These are phyloP conservation scores for Fusarium domesticum DNA, from an alignment of 2,329 filamentous ascomycete species.

Conservation along the genomic window DNA sequence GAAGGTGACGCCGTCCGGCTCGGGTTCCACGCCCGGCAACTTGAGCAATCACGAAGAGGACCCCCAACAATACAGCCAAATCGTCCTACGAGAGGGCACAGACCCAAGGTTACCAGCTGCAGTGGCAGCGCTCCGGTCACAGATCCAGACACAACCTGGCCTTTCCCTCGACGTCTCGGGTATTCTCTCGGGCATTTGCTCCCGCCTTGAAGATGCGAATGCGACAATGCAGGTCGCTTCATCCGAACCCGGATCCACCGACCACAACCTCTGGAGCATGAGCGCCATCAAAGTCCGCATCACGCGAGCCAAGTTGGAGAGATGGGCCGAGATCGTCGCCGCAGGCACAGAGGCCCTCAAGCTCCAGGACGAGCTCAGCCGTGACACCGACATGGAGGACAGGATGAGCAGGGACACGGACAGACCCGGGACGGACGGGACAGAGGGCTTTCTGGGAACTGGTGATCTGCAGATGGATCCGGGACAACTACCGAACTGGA, in stretches of 20 bases:
- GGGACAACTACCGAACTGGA: conserved; percentile 26
- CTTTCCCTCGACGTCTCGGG: conserved; percentile 44
- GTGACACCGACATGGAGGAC: conserved; percentile 20
- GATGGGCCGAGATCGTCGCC: conserved; percentile 46
- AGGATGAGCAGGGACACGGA: conserved; percentile 1
- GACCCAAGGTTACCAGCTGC: conserved; percentile 41
- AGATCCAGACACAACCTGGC: conserved; percentile 43
- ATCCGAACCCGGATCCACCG: conserved; percentile 33
- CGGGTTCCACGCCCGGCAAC: conserved; percentile 10
- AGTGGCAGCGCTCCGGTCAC: conserved; percentile 40
- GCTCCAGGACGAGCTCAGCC: conserved; percentile 15
- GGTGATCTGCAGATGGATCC: conserved; percentile 25
- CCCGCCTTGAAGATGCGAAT: conserved; percentile 44
- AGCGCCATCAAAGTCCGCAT: conserved; percentile 47
- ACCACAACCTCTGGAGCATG: conserved; percentile 49
- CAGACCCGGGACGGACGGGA: background rate
- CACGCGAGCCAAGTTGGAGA: conserved; percentile 44
- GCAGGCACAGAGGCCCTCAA: conserved; percentile 31
- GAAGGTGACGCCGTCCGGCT: conserved; percentile 2
- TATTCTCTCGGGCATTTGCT: conserved; percentile 41
- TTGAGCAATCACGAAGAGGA: conserved; percentile 5
- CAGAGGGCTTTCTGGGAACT: conserved; percentile 5
- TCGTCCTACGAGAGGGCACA: conserved; percentile 28
- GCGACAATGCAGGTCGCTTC: conserved; percentile 33
- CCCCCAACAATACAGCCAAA: conserved; percentile 14